A percentile compares a stretch with the other conserved stretches of the same genome.
These are phyloP conservation scores for Zanthoxylum bungeanum DNA, from an alignment of 345 rosid species.

Conservation along the genomic window DNA sequence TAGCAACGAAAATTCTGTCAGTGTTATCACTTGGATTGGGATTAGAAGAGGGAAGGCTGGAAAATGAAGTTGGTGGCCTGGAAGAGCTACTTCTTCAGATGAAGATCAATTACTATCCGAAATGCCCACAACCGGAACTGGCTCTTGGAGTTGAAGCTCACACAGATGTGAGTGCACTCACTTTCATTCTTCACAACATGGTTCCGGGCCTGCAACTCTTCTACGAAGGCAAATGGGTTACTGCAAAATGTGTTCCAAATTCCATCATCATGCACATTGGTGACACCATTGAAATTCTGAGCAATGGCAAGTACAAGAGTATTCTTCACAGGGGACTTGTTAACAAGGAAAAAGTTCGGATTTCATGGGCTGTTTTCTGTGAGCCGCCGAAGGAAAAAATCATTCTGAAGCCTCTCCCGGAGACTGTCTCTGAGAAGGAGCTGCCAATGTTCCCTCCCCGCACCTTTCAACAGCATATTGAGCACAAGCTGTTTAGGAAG, in stretches of 20 bases:
- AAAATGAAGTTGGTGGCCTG: constrained; percentile 82
- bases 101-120: constrained; percentile 95
- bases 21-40: constrained; percentile 72
- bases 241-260: constrained; percentile 87
- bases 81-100: constrained; percentile 84
- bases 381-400: constrained; percentile 97
- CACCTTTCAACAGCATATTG: constrained; percentile 79
- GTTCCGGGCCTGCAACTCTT: constrained; percentile 92
- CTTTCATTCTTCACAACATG: constrained; percentile 99
- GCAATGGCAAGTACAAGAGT: constrained; percentile 92
- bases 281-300: constrained; percentile 85
- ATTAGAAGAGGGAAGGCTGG: constrained; percentile 76
- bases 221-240: constrained; percentile 77
- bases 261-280: constrained; percentile 96
- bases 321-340: constrained; percentile 90
- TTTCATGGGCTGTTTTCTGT: constrained; percentile 96
- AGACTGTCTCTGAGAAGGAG: constrained; percentile 57
- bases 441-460: constrained; percentile 88
- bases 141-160: constrained; percentile 99
- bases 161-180: constrained; percentile 85
- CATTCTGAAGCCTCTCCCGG: constrained; percentile 75
- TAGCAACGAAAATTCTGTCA: constrained; percentile 61
- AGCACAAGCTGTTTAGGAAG: constrained; percentile 80
- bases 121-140: constrained; percentile 93
- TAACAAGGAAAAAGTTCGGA: constrained; percentile 91